Evolutionary conservation across 179 eudicot genomes (phyloP), one percentile per base, ranked within the genome.

Genomic region (Silene coronaria): DNA sequence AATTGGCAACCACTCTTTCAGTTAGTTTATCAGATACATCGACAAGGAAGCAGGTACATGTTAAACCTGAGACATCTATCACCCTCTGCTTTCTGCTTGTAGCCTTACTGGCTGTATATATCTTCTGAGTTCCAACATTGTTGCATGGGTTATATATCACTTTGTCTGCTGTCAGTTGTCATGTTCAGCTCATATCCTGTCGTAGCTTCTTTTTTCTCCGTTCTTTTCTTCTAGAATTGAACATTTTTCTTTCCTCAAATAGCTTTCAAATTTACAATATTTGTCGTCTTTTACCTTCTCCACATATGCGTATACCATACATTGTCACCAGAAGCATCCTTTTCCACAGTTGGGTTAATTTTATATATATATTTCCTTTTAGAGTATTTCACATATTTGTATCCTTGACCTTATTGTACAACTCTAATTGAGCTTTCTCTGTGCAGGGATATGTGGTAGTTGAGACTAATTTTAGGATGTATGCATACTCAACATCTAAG

Each of bases 401-500:
- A 23, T 16, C 1, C 32, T 26, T 64, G 4, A 42, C 61, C 38
- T 2, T 71, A 24, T 9, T 63, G 16, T 9, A 67, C 12, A 71
- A 68, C 67, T 67, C 46, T 34, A 72, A 66, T 4, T 6, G 14
- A 70, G 7, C 21, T 34, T 73, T 69, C 55, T 42, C 59, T 69
- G 42, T 67, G 13, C 86, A 86, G 89, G 89, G 89, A 55, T 86
- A 76, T 75, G 87, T 86, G 73, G 87, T 86, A 17, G 85, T 86
- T 75, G 89, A 86, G 79, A 95, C 99, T 70, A 92, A 95, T 83
- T 95, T 95, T 72, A 87, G 97, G 81, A 13, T 91, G 85, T 95
- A 95, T 80, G 99, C 99, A 65, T 95, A 95, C 82, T 86, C 99
- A 67, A 65, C 93, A 63, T 95, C 99, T 28, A 92, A 92, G 83